Evolutionary conservation across 2,329 filamentous ascomycete genomes (phyloP).

Genomic region (Colletotrichum paranaense): DNA sequence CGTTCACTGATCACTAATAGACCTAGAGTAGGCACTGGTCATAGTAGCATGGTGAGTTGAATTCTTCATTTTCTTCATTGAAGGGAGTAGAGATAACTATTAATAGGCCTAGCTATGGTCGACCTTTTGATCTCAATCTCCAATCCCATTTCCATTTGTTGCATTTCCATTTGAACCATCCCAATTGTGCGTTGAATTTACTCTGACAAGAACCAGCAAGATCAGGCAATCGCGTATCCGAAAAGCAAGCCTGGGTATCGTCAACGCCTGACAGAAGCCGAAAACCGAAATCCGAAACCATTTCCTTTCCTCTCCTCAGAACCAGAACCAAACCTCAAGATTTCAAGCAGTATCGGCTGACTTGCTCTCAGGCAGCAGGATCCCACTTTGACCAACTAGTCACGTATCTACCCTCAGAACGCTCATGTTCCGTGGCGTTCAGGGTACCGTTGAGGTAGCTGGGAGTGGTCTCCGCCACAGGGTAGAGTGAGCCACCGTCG

Average conservation of each 20-base stretch:
- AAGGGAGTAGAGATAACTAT: constrained; percentile 1
- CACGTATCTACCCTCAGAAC: constrained; percentile 8
- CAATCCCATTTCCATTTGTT: neutral
- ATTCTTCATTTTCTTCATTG: neutral
- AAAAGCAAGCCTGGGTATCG: constrained; percentile 31
- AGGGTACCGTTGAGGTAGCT: constrained; percentile 26
- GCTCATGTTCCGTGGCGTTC: constrained; percentile 18
- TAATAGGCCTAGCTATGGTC: constrained; percentile 22
- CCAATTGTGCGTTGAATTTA: neutral
- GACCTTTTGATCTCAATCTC: neutral
- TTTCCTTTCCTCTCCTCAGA: neutral
- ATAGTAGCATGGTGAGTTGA: neutral
- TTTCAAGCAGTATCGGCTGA: neutral
- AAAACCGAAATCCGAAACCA: neutral
- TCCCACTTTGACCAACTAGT: constrained; percentile 29
- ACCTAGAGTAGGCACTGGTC: neutral
- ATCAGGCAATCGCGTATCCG: neutral
- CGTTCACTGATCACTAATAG: neutral
- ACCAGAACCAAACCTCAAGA: neutral
- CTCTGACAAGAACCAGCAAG: constrained; percentile 18
- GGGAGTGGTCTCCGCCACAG: constrained; percentile 21
- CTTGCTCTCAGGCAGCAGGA: neutral
- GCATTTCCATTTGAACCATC: neutral
- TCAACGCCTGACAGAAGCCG: constrained; percentile 20
- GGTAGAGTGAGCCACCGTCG: constrained; percentile 3